Conservation (phyloP, 441 rosid genomes). For the Erysimum pusillum region DNA sequence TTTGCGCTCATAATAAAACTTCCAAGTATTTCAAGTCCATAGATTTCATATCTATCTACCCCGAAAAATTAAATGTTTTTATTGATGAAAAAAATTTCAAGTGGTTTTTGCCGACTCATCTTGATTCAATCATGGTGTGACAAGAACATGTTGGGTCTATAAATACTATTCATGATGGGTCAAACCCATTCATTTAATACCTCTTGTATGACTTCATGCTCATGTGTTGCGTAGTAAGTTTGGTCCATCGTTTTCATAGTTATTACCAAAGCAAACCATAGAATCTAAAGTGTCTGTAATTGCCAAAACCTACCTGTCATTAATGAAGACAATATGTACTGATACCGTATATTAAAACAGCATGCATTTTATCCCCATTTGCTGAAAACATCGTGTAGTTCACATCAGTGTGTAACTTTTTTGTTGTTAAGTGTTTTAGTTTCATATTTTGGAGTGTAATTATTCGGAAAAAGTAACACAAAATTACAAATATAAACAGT, state of each 20-base stretch:
- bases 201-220: conserved; percentile 27
- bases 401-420: not conserved
- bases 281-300: conserved; percentile 35
- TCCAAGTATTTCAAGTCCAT: conserved; percentile 18
- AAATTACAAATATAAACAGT: not conserved
- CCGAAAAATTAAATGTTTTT: too few species aligned
- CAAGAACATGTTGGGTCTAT: conserved; percentile 46
- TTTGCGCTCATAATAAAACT: conserved; percentile 6
- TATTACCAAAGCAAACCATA: conserved; percentile 37
- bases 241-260: conserved; percentile 34
- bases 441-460: not conserved
- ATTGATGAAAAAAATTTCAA: too few species aligned
- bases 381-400: conserved; percentile 21
- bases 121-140: conserved; percentile 39
- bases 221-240: conserved; percentile 39
- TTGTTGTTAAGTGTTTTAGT: not conserved
- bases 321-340: not conserved
- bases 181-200: conserved; percentile 41
- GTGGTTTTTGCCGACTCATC: conserved; percentile 38
- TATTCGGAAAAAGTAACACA: conserved; percentile 3
- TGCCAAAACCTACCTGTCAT: conserved; percentile 40
- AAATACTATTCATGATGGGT: conserved; percentile 41
- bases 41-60: conserved; percentile 14
- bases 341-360: too few species aligned
- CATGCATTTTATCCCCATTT: conserved; percentile 7